Percentiles rank a stretch among this genome's conserved stretches.
Conservation (phyloP, 306 rosid species). For the cucumber (Cucumis sativus) region DNA sequence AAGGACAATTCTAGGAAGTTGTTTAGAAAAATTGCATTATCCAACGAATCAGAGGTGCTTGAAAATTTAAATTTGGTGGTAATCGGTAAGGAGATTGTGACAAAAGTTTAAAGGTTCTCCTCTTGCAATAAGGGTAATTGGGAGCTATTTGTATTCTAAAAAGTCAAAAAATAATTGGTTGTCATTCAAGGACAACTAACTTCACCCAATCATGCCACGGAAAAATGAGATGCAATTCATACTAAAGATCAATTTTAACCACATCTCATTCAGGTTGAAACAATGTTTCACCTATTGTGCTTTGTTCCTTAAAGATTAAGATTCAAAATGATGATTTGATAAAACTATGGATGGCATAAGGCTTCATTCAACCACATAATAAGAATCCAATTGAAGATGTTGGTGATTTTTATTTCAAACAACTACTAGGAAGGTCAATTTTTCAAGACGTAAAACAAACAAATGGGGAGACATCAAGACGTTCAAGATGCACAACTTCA, state of each 20-base stretch:
- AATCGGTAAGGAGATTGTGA: too few species aligned
- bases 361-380: background rate
- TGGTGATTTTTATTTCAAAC: background rate
- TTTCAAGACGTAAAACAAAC: background rate
- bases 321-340: background rate
- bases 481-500: background rate
- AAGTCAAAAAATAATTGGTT: background rate
- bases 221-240: background rate
- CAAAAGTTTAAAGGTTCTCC: conserved; percentile 11
- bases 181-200: background rate
- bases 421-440: background rate
- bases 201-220: too few species aligned
- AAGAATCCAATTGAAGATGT: background rate
- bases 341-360: conserved; percentile 23
- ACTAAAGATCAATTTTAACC: background rate
- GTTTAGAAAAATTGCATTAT: too few species aligned
- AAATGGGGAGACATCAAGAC: background rate
- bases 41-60: too few species aligned
- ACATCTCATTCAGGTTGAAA: background rate
- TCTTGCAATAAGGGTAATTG: background rate
- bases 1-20: too few species aligned
- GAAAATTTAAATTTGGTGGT: too few species aligned
- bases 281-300: conserved; percentile 1
- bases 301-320: background rate
- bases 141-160: background rate